Base-by-base conservation (phyloP, 2,329 filamentous ascomycete species). In the Apiospora kogelbergensis region DNA sequence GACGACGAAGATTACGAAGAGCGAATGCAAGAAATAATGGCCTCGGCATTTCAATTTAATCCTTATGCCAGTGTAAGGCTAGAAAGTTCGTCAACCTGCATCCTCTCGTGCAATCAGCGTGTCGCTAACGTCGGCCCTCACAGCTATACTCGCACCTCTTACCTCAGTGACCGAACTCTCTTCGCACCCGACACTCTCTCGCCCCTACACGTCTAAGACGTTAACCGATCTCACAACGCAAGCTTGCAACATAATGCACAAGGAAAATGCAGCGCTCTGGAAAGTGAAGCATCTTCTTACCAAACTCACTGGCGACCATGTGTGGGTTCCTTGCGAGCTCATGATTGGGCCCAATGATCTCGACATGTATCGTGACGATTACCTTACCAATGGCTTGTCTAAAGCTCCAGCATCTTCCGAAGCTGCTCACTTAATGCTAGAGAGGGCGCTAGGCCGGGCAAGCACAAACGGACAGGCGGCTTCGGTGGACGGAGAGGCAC, bases 141-240 rank as follows among this genome's bases (percentile, higher is more conserved):
- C 75, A 94, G 92, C 89, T 68, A 84, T 95, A 20, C 88, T 96
- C 68, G 91, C 90, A 24, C 93, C 93, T 15, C 83, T 96, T 68
- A 93, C 91, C 22, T 85, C 91, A 42, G 89, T 92, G 65, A 91
- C 91, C 78, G 92, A 95, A 70, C 84, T 97, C 20, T 87, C 92
- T 17, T 86, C 86, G 68, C 93, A 96, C 77, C 91, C 92, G 66
- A 91, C 91, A 30, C 83, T 95, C 48, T 93, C 91, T 70, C 85
- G 89, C 73, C 90, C 93, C 0, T 96, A 94, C 77, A 90, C 86
- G 17, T 93, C 91, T 65, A 90, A 88, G 73, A 92, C 91, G 13
- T 85, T 96, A 22, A 90, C 88, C 65, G 88, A 93, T 72, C 86
- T 97, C 68, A 88, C 91, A 22, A 84, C 85, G 60, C 90, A 95